Percentiles rank a stretch among this genome's conserved stretches.
These are phyloP conservation scores for Pythium brassicae DNA, from an alignment of 352 stramenopile species.

Conservation along the genomic window DNA sequence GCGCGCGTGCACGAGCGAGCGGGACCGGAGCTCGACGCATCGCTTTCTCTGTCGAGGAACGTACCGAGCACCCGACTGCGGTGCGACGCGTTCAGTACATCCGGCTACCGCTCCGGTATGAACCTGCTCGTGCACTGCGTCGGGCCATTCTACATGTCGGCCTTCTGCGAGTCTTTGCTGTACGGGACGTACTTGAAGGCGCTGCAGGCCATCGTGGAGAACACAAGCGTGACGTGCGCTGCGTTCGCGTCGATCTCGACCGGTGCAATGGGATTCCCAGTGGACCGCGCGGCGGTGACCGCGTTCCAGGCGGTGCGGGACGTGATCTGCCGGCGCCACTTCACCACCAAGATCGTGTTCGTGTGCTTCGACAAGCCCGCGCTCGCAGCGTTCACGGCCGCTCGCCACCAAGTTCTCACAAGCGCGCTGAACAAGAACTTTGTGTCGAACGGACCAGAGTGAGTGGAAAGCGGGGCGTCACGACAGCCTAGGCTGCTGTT, in stretches of 20 bases:
- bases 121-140: constrained; percentile 59
- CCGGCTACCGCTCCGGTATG: constrained; percentile 26
- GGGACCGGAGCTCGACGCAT: constrained; percentile 21
- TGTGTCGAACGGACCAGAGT: no score
- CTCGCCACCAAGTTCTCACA: constrained; percentile 9
- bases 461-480: no score
- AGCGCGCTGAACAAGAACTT: constrained; percentile 13
- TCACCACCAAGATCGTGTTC: constrained; percentile 38
- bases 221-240: constrained; percentile 26
- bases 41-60: constrained; percentile 1
- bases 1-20: constrained; percentile 45
- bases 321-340: constrained; percentile 28
- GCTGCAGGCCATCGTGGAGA: constrained; percentile 22
- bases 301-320: constrained; percentile 40
- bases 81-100: constrained; percentile 1
- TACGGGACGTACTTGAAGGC: constrained; percentile 56
- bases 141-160: constrained; percentile 15
- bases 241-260: constrained; percentile 60
- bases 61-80: background rate
- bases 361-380: constrained; percentile 46
- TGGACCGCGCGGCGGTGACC: constrained; percentile 28
- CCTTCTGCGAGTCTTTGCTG: constrained; percentile 17
- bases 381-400: constrained; percentile 27
- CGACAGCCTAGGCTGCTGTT: no score
- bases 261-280: constrained; percentile 26